phyloP scores from a whole-genome alignment of 2,329 filamentous ascomycete genomes.

The Zelopaecilomyces penicillatus region DNA sequence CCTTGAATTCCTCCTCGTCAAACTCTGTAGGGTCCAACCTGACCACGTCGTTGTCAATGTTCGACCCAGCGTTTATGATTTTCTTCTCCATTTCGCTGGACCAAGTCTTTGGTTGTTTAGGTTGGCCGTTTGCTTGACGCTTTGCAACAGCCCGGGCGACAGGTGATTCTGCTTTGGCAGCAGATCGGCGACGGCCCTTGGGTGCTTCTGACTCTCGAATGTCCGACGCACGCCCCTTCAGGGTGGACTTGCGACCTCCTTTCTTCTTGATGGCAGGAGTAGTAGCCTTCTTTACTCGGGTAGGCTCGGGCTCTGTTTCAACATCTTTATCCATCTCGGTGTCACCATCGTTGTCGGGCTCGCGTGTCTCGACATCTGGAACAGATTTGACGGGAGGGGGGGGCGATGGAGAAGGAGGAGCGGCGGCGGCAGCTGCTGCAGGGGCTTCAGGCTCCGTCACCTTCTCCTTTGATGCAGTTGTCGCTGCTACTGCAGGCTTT shows the following conservation, averaged over 20 bases:
- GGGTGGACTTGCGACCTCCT: slow-evolving; percentile 28
- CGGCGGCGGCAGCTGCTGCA: slow-evolving; percentile 18
- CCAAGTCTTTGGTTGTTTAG: slow-evolving; percentile 55
- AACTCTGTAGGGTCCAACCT: slow-evolving; percentile 36
- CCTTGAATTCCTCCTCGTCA: slow-evolving; percentile 39
- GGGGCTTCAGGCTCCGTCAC: slow-evolving; percentile 14
- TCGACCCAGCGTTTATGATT: slow-evolving; percentile 29
- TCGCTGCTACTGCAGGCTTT: slow-evolving; percentile 31
- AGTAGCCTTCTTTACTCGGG: slow-evolving; percentile 17
- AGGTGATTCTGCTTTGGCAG: slow-evolving; percentile 40
- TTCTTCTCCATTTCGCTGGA: slow-evolving; percentile 42
- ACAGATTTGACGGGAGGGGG: slow-evolving; percentile 4
- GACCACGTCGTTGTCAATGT: slow-evolving; percentile 39
- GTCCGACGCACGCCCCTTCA: slow-evolving; percentile 43
- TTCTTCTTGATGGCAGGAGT: slow-evolving; percentile 22
- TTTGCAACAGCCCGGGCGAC: slow-evolving; percentile 44
- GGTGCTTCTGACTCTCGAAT: slow-evolving; percentile 42
- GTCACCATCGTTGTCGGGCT: slow-evolving; percentile 18
- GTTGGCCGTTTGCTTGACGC: slow-evolving; percentile 51
- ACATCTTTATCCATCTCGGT: slow-evolving; percentile 26
- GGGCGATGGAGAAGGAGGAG: slow-evolving; percentile 12
- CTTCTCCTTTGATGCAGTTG: slow-evolving; percentile 27
- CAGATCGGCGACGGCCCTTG: slow-evolving; percentile 43
- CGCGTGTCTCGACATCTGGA: slow-evolving; percentile 28
- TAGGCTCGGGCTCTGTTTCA: slow-evolving; percentile 26